A percentile compares a stretch with the other conserved stretches of the same genome.
These are phyloP conservation scores for Yarrowia hollandica DNA, from an alignment of 805 yeast species.

Conservation along the genomic window DNA sequence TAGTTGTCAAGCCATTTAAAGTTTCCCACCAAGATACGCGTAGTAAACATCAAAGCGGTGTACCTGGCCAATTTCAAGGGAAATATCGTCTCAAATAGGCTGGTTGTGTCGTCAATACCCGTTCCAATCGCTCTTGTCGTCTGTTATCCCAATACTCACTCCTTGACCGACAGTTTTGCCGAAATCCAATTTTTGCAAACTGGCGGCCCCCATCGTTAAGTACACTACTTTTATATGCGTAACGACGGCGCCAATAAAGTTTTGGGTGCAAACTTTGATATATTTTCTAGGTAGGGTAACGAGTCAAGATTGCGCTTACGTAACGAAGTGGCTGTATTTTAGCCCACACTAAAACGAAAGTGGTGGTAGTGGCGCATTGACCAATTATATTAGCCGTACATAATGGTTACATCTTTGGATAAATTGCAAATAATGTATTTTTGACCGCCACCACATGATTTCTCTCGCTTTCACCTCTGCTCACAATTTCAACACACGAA, in stretches of 20 bases:
- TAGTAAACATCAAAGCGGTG: not conserved
- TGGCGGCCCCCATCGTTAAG: slow-evolving; percentile 29
- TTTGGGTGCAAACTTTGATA: slow-evolving; percentile 12
- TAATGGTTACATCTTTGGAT: too few species aligned
- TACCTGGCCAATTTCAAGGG: not conserved
- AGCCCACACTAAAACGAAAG: not conserved
- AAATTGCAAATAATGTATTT: too few species aligned
- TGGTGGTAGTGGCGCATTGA: not conserved
- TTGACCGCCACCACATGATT: not conserved
- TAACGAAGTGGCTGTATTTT: not conserved
- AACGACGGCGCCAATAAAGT: slow-evolving; percentile 22
- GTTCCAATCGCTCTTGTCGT: not conserved
- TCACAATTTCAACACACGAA: not conserved
- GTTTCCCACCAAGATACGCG: slow-evolving; percentile 15
- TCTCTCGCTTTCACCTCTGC: not conserved
- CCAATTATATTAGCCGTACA: too few species aligned
- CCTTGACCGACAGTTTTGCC: slow-evolving; percentile 13
- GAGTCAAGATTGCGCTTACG: slow-evolving; percentile 21
- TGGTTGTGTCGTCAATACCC: not conserved
- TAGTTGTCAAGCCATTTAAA: slow-evolving; percentile 14
- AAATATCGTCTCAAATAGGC: not conserved
- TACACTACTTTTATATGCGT: slow-evolving; percentile 28
- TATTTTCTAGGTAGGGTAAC: slow-evolving; percentile 21
- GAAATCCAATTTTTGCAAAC: slow-evolving; percentile 21
- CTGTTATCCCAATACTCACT: slow-evolving; percentile 2